Percentiles rank a stretch among this genome's conserved stretches.
These are phyloP conservation scores for Tilletia walkeri DNA, from an alignment of 1,284 basidiomycete genomes.

Conservation along the genomic window DNA sequence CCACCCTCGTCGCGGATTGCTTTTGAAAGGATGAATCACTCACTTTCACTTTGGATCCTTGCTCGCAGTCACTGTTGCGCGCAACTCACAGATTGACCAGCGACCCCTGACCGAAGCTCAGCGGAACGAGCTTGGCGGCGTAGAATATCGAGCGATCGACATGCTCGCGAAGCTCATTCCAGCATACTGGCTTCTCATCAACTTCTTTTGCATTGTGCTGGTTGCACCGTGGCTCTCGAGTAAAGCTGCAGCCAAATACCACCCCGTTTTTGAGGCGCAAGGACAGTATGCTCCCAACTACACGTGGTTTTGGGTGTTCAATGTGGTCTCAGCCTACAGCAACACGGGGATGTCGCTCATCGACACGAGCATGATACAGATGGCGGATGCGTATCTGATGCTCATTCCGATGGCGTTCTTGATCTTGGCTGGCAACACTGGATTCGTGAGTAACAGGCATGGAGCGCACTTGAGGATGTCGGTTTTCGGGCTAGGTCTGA, in stretches of 20 bases:
- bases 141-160: slow-evolving; percentile 86
- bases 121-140: slow-evolving; percentile 85
- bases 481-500: no score
- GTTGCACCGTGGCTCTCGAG: slow-evolving; percentile 50
- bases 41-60: no score
- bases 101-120: slow-evolving; percentile 70
- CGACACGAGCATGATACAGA: slow-evolving; percentile 81
- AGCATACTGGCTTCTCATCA: slow-evolving; percentile 34
- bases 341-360: slow-evolving; percentile 87
- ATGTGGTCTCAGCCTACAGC: slow-evolving; percentile 82
- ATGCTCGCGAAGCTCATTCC: slow-evolving; percentile 62
- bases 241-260: slow-evolving; percentile 34
- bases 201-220: slow-evolving; percentile 37
- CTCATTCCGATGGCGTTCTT: slow-evolving; percentile 66
- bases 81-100: slow-evolving; percentile 81
- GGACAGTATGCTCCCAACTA: slow-evolving; percentile 54
- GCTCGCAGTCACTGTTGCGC: slow-evolving; percentile 35
- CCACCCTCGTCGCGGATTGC: no score
- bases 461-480: no score
- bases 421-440: slow-evolving; percentile 87
- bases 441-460: slow-evolving; percentile 57
- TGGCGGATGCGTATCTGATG: slow-evolving; percentile 80
- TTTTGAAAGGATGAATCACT: no score
- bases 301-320: slow-evolving; percentile 71
- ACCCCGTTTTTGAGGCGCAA: slow-evolving; percentile 42